Base-by-base conservation (phyloP, 805 yeast species). In the Nakazawaea peltata region DNA sequence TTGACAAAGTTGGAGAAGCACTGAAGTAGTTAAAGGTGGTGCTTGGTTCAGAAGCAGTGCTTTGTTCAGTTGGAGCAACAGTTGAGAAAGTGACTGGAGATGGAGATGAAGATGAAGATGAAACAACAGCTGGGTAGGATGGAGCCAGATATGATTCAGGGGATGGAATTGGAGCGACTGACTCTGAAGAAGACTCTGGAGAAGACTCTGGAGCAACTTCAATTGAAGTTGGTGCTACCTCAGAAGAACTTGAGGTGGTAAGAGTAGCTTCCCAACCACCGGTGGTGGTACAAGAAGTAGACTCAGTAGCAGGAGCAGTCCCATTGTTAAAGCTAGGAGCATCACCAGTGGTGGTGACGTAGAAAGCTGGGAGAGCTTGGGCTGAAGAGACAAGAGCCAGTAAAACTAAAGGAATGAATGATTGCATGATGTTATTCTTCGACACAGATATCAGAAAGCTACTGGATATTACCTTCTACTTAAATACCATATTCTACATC, bases 331-430 rank as follows among this genome's bases (percentile, higher is more conserved):
- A n/a, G n/a, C n/a, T n/a, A n/a, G n/a, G n/a, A n/a, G n/a, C n/a
- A n/a, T n/a, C n/a, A n/a, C n/a, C n/a, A n/a, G n/a, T 22, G 24
- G 24, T 11, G 24, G 11, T 22, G 24, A 22, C 24, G 24, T 26
- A 25, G 28, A 19, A 34, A n/a, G 38, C 28, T 25, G 38, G 38
- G 10, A 34, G 30, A 13, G 38, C 38, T 14, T 22, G 5, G 23
- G 30, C 33, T 18, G 22, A 19, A 10, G 38, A 19, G 12, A 26
- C 28, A 9, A 34, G 12, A 15, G 26, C 26, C 18, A 30, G 24
- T 6, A 34, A 16, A 10, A 32, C 16, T 7, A 34, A 12, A 18
- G 30, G 8, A 16, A 11, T 30, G 30, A 25, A 29, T 6, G 21
- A n/a, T 22, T 30, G 24, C 38, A 30, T 34, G 11, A 15, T 25